A percentile compares a stretch with the other conserved stretches of the same genome.
Conservation (phyloP, 176 grass and related monocot species). For the Zoysia pacifica region DNA sequence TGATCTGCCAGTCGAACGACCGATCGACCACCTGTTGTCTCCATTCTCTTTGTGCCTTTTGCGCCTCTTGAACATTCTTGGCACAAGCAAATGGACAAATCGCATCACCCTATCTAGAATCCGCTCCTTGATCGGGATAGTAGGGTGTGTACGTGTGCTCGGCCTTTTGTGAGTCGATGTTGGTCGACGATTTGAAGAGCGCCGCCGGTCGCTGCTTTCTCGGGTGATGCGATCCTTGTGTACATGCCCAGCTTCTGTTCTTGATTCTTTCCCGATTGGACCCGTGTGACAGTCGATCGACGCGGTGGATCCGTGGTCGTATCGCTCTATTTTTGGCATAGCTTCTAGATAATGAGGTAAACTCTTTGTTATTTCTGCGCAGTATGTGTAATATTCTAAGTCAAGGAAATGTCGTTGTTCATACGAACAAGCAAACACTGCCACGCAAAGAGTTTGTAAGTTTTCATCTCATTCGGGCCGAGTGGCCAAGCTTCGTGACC, state of each 20-base stretch:
- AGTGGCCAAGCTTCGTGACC: too few species aligned
- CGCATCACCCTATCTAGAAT: slow-evolving; percentile 11
- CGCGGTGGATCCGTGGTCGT: background rate
- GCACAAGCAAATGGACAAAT: slow-evolving; percentile 14
- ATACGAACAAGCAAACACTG: too few species aligned
- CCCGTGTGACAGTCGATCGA: background rate
- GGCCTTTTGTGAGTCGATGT: background rate
- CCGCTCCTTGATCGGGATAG: background rate
- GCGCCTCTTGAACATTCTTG: slow-evolving; percentile 24
- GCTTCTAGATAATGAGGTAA: background rate
- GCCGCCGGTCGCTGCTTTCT: background rate
- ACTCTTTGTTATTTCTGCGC: too few species aligned
- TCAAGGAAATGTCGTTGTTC: too few species aligned
- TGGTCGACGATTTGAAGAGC: background rate
- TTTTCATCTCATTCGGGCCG: too few species aligned
- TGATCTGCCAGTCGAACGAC: too few species aligned
- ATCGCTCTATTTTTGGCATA: background rate
- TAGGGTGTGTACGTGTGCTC: background rate
- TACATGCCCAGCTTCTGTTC: background rate
- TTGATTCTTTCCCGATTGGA: background rate
- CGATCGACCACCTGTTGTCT: too few species aligned
- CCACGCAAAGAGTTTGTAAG: too few species aligned
- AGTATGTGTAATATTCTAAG: too few species aligned
- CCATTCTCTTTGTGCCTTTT: too few species aligned
- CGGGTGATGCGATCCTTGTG: background rate